A percentile compares a stretch with the other conserved stretches of the same genome.
These are phyloP conservation scores for Neurospora sp. DNA, from an alignment of 495 filamentous ascomycete genomes.

Conservation along the genomic window DNA sequence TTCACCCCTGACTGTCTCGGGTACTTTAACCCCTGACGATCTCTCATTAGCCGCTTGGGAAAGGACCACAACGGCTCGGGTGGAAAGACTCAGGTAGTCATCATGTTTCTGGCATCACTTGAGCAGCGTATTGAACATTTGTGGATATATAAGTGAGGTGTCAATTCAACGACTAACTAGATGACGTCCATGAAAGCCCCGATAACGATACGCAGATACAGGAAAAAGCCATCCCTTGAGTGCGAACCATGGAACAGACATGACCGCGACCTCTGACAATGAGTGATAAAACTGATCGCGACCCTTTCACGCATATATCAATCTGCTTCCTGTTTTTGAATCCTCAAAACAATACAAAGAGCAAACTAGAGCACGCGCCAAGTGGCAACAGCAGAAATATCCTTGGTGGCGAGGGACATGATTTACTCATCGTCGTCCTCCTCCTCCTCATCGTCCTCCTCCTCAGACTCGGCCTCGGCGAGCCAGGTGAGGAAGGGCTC, in stretches of 20 bases:
- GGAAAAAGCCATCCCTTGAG: background rate
- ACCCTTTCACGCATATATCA: background rate
- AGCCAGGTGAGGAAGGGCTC: constrained; percentile 94
- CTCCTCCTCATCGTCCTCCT: constrained; percentile 58
- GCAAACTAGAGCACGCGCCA: background rate
- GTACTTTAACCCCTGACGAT: background rate
- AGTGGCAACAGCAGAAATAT: background rate
- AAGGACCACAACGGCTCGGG: background rate
- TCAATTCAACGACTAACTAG: background rate
- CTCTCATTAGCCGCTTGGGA: background rate
- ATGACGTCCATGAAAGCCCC: background rate
- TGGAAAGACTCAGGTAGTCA: background rate
- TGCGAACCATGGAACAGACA: background rate
- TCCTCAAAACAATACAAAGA: background rate
- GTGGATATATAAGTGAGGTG: background rate
- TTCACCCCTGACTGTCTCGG: background rate
- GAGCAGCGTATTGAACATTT: background rate
- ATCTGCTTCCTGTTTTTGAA: background rate
- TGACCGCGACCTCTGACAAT: background rate
- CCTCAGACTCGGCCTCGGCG: constrained; percentile 72
- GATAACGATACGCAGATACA: background rate
- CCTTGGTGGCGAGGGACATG: constrained; percentile 1
- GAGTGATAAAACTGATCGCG: background rate
- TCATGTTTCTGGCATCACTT: background rate
- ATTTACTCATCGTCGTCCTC: constrained; percentile 2